Evolutionary conservation across 2,329 filamentous ascomycete genomes (phyloP), one percentile per base, ranked within the genome.

Genomic region (Tolypocladium tundrense): DNA sequence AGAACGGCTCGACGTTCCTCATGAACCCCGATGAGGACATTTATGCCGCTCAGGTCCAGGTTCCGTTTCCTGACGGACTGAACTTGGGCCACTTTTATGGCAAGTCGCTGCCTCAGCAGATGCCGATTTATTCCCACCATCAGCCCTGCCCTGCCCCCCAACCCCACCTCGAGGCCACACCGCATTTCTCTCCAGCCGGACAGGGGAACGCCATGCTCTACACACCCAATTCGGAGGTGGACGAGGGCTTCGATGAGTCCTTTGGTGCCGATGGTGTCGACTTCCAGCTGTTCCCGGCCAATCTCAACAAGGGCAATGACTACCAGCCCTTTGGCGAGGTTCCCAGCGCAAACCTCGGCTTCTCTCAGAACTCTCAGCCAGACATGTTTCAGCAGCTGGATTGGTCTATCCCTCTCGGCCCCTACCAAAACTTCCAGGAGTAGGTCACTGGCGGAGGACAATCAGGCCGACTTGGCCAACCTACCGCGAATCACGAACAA

Each of bases 131-230:
- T 58, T 64, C 60, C 2, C 50, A 61, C 21, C 64, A 66, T 24
- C 64, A 66, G 51, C 65, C 74, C 24, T 70, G 60, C 37, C 57
- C 61, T 19, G 56, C 62, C 13, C 63, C 64, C 5, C 62, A 61
- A 21, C 9, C 60, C 9, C 54, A 64, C 50, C 60, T 59, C 62
- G 45, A 57, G 48, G 61, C 73, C 39, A 24, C 41, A 7, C 73
- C 78, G 33, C 86, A 89, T 60, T 80, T 90, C 60, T 91, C 88
- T 4, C 87, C 87, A 10, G 78, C 79, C 57, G 88, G 85, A 6
- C 87, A 90, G 65, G 79, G 81, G 41, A 85, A 87, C 60, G 75
- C 84, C 1, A 88, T 89, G 74, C 79, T 90, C 39, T 88, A 80
- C 71, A 88, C 87, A 11, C 85, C 88, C 53, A 79, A 79, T 48